phyloP scores from a whole-genome alignment of 768 basidiomycete genomes.

The Kwoniella dendrophila region DNA sequence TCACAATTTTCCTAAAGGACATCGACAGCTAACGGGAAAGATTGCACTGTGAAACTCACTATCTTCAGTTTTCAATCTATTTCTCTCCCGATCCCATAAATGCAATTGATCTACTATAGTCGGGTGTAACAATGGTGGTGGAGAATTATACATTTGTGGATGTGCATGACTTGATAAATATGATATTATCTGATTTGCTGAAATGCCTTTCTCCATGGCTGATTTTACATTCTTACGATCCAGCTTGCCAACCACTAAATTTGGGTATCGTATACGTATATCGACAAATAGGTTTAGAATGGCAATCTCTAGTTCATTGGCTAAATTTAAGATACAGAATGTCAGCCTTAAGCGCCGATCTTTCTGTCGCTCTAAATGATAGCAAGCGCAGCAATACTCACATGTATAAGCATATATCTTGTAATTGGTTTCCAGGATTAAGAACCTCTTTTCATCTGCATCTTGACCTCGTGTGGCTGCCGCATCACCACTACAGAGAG shows the following conservation, averaged over 20 bases:
- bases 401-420: slow-evolving; percentile 97
- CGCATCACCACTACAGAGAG: slow-evolving; percentile 86
- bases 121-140: slow-evolving; percentile 78
- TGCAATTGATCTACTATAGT: slow-evolving; percentile 98
- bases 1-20: slow-evolving; percentile 6
- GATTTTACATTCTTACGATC: slow-evolving; percentile 94
- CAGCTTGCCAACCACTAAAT: slow-evolving; percentile 92
- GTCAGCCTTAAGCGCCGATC: no score
- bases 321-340: slow-evolving; percentile 59
- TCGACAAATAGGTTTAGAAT: slow-evolving; percentile 91
- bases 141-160: slow-evolving; percentile 92
- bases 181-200: slow-evolving; percentile 96
- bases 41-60: slow-evolving; percentile 62
- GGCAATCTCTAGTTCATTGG: slow-evolving; percentile 93
- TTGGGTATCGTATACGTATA: slow-evolving; percentile 91
- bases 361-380: no score
- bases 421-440: slow-evolving; percentile 97
- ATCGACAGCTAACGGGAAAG: neutral
- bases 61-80: slow-evolving; percentile 83
- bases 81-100: slow-evolving; percentile 94
- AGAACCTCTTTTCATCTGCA: slow-evolving; percentile 75
- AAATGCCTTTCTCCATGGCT: slow-evolving; percentile 91
- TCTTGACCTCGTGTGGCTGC: slow-evolving; percentile 63
- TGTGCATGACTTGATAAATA: slow-evolving; percentile 94
- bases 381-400: slow-evolving; percentile 54